Evolutionary conservation across 2,329 filamentous ascomycete genomes (phyloP).

Genomic region (Colletotrichum filicis): DNA sequence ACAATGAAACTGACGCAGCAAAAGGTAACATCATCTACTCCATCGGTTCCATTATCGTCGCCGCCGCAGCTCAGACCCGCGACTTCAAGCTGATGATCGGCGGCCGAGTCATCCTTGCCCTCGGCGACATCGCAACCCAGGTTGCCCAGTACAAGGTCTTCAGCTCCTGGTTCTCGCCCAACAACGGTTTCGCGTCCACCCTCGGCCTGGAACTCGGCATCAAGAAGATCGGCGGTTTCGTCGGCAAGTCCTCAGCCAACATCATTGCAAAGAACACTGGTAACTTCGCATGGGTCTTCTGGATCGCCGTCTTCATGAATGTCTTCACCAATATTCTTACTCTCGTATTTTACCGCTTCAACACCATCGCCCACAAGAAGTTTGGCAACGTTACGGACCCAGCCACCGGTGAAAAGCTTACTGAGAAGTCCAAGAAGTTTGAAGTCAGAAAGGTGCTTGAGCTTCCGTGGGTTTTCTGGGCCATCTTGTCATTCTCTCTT

Average conservation of each 20-base stretch:
- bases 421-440: slow-evolving; percentile 68
- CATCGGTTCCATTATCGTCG: slow-evolving; percentile 67
- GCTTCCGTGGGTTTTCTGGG: slow-evolving; percentile 71
- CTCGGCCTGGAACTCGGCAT: slow-evolving; percentile 70
- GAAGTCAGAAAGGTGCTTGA: slow-evolving; percentile 65
- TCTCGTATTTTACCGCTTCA: slow-evolving; percentile 65
- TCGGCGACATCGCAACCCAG: slow-evolving; percentile 73
- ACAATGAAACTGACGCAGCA: not conserved
- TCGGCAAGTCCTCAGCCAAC: slow-evolving; percentile 70
- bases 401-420: slow-evolving; percentile 68
- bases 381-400: slow-evolving; percentile 61
- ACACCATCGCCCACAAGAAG: slow-evolving; percentile 57
- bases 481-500: slow-evolving; percentile 63
- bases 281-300: slow-evolving; percentile 71
- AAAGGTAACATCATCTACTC: slow-evolving; percentile 70
- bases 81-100: slow-evolving; percentile 71
- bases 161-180: slow-evolving; percentile 72
- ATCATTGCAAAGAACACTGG: slow-evolving; percentile 66
- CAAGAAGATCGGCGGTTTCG: slow-evolving; percentile 70
- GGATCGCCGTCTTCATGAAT: slow-evolving; percentile 72
- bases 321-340: slow-evolving; percentile 70
- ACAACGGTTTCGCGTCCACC: slow-evolving; percentile 70
- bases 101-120: slow-evolving; percentile 63
- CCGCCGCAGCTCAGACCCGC: slow-evolving; percentile 65
- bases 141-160: slow-evolving; percentile 74